Conservation (phyloP, 2,329 filamentous ascomycete genomes). For the Paecilomyces sp. region DNA sequence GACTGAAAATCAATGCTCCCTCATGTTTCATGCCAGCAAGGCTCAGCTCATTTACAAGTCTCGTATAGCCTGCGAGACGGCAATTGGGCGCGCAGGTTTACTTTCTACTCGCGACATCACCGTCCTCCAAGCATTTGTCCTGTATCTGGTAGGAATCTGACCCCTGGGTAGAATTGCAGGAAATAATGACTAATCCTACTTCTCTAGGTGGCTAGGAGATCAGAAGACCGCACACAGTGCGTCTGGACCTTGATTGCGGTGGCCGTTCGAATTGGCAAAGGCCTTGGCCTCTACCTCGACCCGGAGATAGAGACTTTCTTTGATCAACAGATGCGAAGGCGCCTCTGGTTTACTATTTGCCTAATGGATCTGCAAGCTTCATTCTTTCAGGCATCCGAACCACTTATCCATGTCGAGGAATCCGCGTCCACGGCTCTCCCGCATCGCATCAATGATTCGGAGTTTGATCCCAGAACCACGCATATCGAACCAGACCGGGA, state of each 20-base stretch:
- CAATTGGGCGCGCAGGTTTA: slow-evolving; percentile 8
- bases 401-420: slow-evolving; percentile 8
- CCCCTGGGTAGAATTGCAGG: too few relatives aligned
- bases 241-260: slow-evolving; percentile 23
- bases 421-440: slow-evolving; percentile 6
- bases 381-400: slow-evolving; percentile 3
- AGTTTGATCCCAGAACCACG: slow-evolving; percentile 14
- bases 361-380: slow-evolving; percentile 5
- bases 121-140: slow-evolving; percentile 15
- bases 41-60: slow-evolving; percentile 3
- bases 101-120: slow-evolving; percentile 10
- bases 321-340: slow-evolving; percentile 6
- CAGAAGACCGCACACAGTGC: slow-evolving; percentile 17
- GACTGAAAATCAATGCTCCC: slow-evolving; percentile 9
- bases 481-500: slow-evolving; percentile 8
- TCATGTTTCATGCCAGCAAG: slow-evolving; percentile 7
- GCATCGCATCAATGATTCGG: slow-evolving; percentile 16
- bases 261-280: slow-evolving; percentile 20
- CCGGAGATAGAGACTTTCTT: slow-evolving; percentile 13
- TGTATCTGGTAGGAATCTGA: slow-evolving; percentile 12
- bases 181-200: neutral
- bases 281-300: slow-evolving; percentile 12
- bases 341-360: slow-evolving; percentile 7
- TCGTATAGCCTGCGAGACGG: slow-evolving; percentile 11
- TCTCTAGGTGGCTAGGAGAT: slow-evolving; percentile 10